Conservation (phyloP, 2,329 filamentous ascomycete species). For the Fusarium subtropicale region DNA sequence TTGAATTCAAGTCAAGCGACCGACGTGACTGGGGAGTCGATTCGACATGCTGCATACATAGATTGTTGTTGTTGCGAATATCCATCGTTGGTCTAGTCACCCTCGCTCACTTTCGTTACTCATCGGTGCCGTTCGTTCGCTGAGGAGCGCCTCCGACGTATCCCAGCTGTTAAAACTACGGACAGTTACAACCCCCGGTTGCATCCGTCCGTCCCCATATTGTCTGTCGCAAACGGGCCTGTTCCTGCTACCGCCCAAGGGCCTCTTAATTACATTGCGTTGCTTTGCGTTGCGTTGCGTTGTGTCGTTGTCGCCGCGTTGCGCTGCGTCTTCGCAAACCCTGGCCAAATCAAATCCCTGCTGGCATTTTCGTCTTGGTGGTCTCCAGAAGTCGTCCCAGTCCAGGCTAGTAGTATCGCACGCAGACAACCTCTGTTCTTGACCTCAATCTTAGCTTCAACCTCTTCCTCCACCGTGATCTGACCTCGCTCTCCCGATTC, state of each 20-base stretch:
- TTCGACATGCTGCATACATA: slow-evolving; percentile 34
- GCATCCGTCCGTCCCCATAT: slow-evolving; percentile 11
- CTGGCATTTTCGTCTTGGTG: slow-evolving; percentile 27
- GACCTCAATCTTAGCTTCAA: slow-evolving; percentile 26
- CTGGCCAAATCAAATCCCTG: slow-evolving; percentile 39
- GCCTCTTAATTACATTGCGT: slow-evolving; percentile 35
- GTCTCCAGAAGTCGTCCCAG: slow-evolving; percentile 32
- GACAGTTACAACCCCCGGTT: slow-evolving; percentile 27
- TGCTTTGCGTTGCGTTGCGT: background rate
- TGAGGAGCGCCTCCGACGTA: slow-evolving; percentile 8
- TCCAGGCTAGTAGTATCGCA: slow-evolving; percentile 32
- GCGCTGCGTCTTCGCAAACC: slow-evolving; percentile 36
- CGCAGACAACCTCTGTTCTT: slow-evolving; percentile 11
- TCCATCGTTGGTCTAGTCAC: slow-evolving; percentile 1
- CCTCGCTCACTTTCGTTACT: slow-evolving; percentile 19
- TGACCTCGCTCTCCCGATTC: slow-evolving; percentile 22
- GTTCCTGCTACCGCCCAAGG: slow-evolving; percentile 20
- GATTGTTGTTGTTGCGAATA: slow-evolving; percentile 5
- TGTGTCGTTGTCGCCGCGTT: background rate
- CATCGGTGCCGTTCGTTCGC: slow-evolving; percentile 13
- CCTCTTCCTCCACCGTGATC: slow-evolving; percentile 9
- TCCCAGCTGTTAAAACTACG: slow-evolving; percentile 11
- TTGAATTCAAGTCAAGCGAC: slow-evolving; percentile 28
- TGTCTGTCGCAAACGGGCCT: slow-evolving; percentile 33
- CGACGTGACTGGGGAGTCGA: slow-evolving; percentile 26